These are phyloP conservation scores for Nakazawaea molendinolei DNA, from an alignment of 805 yeast genomes.

Conservation along the genomic window DNA sequence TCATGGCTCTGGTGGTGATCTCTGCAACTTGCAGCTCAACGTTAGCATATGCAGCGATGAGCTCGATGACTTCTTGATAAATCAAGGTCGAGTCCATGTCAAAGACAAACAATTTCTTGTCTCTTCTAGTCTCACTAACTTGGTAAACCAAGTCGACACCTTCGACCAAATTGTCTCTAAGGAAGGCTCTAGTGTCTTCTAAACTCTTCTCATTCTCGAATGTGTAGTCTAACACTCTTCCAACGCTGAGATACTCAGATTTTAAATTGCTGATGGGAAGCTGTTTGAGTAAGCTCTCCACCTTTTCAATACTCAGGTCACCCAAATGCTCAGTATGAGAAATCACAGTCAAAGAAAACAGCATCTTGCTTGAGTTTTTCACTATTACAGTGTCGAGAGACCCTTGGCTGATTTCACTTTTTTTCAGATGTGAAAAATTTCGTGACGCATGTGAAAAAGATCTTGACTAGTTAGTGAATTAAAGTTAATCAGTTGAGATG, in stretches of 20 bases:
- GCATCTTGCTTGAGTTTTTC: constrained; percentile 11
- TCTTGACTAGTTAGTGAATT: too few relatives aligned
- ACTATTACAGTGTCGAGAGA: too few relatives aligned
- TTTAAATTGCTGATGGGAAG: constrained; percentile 25
- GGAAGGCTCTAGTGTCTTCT: constrained; percentile 8
- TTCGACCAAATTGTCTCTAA: constrained; percentile 20
- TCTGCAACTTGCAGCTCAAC: constrained; percentile 83
- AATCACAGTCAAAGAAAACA: constrained; percentile 22
- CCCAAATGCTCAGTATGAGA: constrained; percentile 19
- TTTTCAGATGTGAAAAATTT: too few relatives aligned
- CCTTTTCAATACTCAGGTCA: constrained; percentile 15
- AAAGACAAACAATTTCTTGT: constrained; percentile 66
- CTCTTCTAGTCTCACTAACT: constrained; percentile 25
- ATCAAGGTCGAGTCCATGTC: constrained; percentile 98
- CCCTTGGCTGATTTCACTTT: neutral
- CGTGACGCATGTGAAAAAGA: too few relatives aligned
- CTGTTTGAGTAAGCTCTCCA: constrained; percentile 20
- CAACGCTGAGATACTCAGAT: constrained; percentile 21
- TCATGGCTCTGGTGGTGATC: constrained; percentile 93
- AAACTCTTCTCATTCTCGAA: constrained; percentile 18
- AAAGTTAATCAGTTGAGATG: too few relatives aligned
- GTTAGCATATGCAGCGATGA: constrained; percentile 90
- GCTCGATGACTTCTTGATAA: constrained; percentile 92
- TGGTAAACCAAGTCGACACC: constrained; percentile 40
- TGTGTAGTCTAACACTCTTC: constrained; percentile 33